These are phyloP conservation scores for Talaromyces amestolkiae DNA, from an alignment of 2,329 filamentous ascomycete species.

Conservation along the genomic window DNA sequence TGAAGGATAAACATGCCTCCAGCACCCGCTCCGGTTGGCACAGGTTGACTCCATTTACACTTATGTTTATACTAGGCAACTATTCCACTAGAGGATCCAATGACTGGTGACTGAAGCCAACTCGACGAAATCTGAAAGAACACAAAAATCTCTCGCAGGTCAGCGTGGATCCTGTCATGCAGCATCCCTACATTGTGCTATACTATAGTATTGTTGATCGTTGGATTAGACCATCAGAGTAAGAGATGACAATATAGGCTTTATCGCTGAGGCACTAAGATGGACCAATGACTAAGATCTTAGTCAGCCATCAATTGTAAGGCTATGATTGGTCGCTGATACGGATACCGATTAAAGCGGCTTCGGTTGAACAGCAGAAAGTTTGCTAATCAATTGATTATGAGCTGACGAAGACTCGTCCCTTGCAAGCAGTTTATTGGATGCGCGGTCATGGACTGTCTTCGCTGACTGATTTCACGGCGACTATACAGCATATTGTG, in stretches of 20 bases:
- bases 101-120: too few species aligned
- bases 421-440: background rate
- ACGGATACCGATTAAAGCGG: background rate
- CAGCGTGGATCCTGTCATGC: too few species aligned
- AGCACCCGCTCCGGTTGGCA: too few species aligned
- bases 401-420: background rate
- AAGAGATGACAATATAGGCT: too few species aligned
- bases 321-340: background rate
- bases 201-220: background rate
- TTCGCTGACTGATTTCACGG: background rate
- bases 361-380: constrained; percentile 4
- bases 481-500: background rate
- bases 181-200: background rate
- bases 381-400: background rate
- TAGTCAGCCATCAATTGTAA: background rate
- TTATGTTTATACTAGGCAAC: too few species aligned
- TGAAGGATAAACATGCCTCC: too few species aligned
- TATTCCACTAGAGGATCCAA: too few species aligned
- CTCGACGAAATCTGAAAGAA: too few species aligned
- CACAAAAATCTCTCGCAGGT: too few species aligned
- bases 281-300: background rate
- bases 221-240: background rate
- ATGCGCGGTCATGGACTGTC: background rate
- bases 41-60: too few species aligned
- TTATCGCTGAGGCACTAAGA: background rate